Base-by-base conservation (phyloP, 306 rosid genomes). In the Lathyrus tuberosus region DNA sequence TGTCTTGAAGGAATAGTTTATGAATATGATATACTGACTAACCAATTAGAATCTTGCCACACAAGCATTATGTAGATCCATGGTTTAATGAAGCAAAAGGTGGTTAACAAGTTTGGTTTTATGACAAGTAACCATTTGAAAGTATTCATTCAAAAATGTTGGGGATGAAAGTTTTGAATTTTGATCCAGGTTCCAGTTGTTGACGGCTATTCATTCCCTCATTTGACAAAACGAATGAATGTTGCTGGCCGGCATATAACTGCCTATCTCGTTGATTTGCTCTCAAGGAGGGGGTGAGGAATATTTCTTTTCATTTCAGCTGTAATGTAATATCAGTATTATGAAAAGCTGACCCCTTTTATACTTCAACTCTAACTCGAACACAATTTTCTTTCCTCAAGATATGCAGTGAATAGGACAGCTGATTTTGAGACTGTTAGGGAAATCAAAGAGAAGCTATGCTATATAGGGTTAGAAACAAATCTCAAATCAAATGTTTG, bases 201-300 rank as follows among this genome's bases (percentile, higher is more conserved):
- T 76, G 99, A 95, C 65, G 99, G 99, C 76, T 95, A 91, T 84
- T 89, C 96, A 66, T 95, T 95, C 76, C 99, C 99, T 62, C 97
- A 95, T 81, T 89, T 95, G 53, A 95, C 99, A 26, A 95, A 95
- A 75, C 85, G 99, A 78, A 95, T 91, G 99, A 95, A 95, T 82
- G 95, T 95, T 60, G 99, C 99, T 80, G 99, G 99, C 40, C 85
- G 99, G 16, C 99, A 95, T 83, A 91, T 95, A 74, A 95, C 99
- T 60, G 82, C 99, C 60, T 95, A 95, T 83, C 99, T 95, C 69
- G 92, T 95, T 75, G 99, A 95, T 81, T 84, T 95, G 73, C 97
- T 95, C 53, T 91, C 99, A 77, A 89, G 99, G 74, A 86, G 97
- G 83, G 99, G 99, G 99, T 95, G 88, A 72, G 94, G 54, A 63